These are phyloP conservation scores for Scenedesmus sp. DNA, from an alignment of 163 green algal species.

Conservation along the genomic window DNA sequence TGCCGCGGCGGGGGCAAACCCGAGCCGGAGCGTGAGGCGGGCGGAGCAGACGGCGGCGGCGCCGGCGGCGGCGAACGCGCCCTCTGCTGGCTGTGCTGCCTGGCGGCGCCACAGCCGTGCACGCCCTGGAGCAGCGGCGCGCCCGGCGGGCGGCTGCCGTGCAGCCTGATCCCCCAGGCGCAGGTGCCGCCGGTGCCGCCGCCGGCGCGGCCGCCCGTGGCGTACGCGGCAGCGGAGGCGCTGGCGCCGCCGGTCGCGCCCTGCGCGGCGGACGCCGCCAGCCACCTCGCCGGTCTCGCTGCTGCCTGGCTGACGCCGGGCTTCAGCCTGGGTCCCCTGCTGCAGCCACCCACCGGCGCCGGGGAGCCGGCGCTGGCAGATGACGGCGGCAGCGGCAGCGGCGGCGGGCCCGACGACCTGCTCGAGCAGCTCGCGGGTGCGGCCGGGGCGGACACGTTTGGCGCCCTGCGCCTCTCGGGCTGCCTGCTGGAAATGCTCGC, in stretches of 20 bases:
- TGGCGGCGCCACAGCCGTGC: neutral
- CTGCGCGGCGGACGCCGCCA: neutral
- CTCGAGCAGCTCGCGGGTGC: neutral
- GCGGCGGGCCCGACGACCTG: neutral
- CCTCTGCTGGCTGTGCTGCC: neutral
- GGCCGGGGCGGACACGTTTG: conserved; percentile 15
- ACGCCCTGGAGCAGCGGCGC: no score
- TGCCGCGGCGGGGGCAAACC: neutral
- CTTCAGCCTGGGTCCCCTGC: neutral
- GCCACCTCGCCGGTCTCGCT: neutral
- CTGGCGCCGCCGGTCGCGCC: neutral
- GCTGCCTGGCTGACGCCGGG: conserved; percentile 38
- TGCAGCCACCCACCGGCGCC: neutral
- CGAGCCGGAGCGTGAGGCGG: neutral
- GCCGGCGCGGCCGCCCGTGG: neutral
- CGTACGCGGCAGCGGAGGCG: neutral
- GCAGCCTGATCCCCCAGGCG: neutral
- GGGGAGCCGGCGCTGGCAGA: neutral
- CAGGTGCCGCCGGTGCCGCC: neutral
- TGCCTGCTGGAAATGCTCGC: conserved; percentile 33
- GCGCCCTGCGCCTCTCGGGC: neutral
- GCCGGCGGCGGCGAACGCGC: neutral
- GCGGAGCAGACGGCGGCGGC: neutral
- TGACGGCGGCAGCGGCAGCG: neutral
- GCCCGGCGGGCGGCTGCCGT: neutral